Base-by-base conservation (phyloP, 129 eudicot species). In the Smallanthus sonchifolius region DNA sequence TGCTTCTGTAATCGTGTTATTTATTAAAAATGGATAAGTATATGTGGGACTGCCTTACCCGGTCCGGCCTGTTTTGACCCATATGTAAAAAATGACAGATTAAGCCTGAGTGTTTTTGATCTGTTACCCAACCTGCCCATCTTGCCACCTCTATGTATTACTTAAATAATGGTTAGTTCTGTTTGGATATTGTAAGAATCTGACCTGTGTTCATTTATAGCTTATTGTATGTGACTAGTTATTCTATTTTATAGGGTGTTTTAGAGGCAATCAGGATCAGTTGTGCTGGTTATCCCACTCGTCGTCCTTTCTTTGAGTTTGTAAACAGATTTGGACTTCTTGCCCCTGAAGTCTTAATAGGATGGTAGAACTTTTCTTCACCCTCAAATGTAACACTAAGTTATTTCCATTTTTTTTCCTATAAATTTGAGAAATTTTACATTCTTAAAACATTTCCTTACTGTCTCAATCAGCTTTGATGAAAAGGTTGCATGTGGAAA, bases 281-380 rank as follows among this genome's bases (percentile, higher is more conserved):
- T 74, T 91, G 97, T 84, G 99, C 99, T 49, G 99, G 99, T 40
- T 95, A 81, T 77, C 99, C 99, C 78, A 95, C 99, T 72, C 97
- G 99, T 32, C 97, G 97, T 59, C 85, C 96, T 75, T 95, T 91
- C 84, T 95, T 85, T 75, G 99, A 95, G 81, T 95, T 95, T 74
- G 49, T 95, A 81, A 88, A 95, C 82, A 87, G 99, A 88, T 95
- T 95, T 83, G 99, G 99, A 80, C 81, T 95, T 69, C 97, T 95
- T 80, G 97, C 95, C 44, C 88, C 96, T 15, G 97, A 91, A 82
- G 85, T 55, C 64, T 62, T 91, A 69, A 86, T 81, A 76, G 94
- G 87, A 72, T 80, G 84, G 99, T 91, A 82, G 89, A 81, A 42
- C 6, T 59, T 51, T 76, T 37, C 73, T 77, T 59, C 84, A 65